phyloP scores from a whole-genome alignment of 345 rosid species.

The Eucalyptus virginea region DNA sequence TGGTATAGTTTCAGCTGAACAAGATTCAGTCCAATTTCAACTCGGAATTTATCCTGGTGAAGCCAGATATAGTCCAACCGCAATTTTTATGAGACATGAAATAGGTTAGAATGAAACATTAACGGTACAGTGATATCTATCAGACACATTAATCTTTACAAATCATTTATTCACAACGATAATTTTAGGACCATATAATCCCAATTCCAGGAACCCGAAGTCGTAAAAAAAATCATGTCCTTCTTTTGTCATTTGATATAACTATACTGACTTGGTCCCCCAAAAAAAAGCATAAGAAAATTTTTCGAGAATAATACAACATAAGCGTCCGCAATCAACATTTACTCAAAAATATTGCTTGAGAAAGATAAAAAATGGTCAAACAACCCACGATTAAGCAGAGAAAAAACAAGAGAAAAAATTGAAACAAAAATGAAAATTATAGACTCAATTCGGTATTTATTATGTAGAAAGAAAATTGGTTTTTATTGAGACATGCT shows the following conservation, averaged over 20 bases:
- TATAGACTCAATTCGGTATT: background rate
- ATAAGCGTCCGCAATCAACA: background rate
- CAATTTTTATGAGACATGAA: background rate
- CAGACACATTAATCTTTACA: background rate
- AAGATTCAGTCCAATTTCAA: background rate
- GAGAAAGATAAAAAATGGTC: background rate
- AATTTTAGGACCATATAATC: background rate
- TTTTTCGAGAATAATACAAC: background rate
- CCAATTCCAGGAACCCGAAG: too few species aligned
- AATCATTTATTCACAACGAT: background rate
- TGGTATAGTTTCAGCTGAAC: background rate
- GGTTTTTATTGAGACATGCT: background rate
- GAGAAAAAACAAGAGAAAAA: background rate
- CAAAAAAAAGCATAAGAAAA: background rate
- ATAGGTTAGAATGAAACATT: background rate
- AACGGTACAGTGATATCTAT: rapidly evolving
- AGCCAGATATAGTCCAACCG: background rate
- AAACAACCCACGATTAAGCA: background rate
- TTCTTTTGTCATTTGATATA: background rate
- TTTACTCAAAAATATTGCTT: background rate
- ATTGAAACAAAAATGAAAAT: background rate
- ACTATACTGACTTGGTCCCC: background rate
- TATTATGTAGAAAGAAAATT: background rate
- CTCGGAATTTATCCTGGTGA: background rate
- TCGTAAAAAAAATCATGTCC: background rate